phyloP scores from a whole-genome alignment of 2,329 filamentous ascomycete genomes.

The Fusarium pilosicola region DNA sequence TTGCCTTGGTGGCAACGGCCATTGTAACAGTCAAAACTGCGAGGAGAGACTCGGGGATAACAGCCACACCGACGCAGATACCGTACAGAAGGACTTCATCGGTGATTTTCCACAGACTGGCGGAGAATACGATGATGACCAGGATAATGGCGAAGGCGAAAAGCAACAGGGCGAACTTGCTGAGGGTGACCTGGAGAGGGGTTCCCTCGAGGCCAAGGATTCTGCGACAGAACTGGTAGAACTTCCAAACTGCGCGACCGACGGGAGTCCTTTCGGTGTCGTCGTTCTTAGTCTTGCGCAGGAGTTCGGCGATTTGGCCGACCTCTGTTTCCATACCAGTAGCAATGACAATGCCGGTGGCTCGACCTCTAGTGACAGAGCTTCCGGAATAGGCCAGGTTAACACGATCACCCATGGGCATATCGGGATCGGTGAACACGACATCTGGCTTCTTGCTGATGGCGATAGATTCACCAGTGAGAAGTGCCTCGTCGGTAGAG shows the following conservation, averaged over 20 bases:
- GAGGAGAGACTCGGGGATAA: conserved; percentile 74
- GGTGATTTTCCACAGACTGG: conserved; percentile 62
- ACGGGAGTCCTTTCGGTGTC: conserved; percentile 56
- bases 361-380: conserved; percentile 76
- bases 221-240: conserved; percentile 57
- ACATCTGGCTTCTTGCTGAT: conserved; percentile 72
- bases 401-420: conserved; percentile 74
- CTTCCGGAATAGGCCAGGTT: conserved; percentile 79
- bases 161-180: conserved; percentile 83
- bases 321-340: conserved; percentile 82
- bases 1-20: conserved; percentile 71
- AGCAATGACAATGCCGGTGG: conserved; percentile 73
- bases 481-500: conserved; percentile 78
- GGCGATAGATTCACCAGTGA: conserved; percentile 78
- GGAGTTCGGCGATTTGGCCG: conserved; percentile 77
- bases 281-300: conserved; percentile 65
- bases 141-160: conserved; percentile 76
- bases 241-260: conserved; percentile 54
- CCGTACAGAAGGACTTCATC: conserved; percentile 70
- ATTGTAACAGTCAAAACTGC: conserved; percentile 78
- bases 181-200: conserved; percentile 84
- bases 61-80: conserved; percentile 69
- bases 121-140: conserved; percentile 70
- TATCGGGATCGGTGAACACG: conserved; percentile 61
- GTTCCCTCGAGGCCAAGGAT: conserved; percentile 78